phyloP scores from a whole-genome alignment of 768 basidiomycete species.

The Lactarius quietus region DNA sequence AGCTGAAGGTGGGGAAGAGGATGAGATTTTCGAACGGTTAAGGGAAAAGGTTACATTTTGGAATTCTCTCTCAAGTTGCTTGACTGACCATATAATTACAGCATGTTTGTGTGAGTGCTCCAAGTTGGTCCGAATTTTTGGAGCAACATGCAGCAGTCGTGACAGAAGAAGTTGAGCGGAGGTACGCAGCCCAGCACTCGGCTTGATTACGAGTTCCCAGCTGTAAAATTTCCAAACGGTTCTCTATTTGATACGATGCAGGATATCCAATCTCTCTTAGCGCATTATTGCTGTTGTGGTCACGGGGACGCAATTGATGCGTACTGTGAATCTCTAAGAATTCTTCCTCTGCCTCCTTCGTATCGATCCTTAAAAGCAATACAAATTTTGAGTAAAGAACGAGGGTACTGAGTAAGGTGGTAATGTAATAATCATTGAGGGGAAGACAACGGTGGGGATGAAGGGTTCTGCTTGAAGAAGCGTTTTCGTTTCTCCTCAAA shows the following conservation, averaged over 20 bases:
- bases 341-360: not conserved
- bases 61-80: not conserved
- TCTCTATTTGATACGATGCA: not conserved
- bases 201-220: not conserved
- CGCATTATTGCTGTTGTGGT: not conserved
- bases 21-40: constrained; percentile 51
- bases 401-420: not conserved
- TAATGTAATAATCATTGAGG: constrained; percentile 10
- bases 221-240: not conserved
- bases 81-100: constrained; percentile 5
- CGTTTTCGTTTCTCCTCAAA: constrained; percentile 68
- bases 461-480: constrained; percentile 76
- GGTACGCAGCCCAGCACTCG: constrained; percentile 3
- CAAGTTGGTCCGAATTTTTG: constrained; percentile 33
- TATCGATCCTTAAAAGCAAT: not conserved
- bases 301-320: not conserved
- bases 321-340: not conserved
- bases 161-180: constrained; percentile 19
- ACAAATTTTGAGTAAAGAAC: constrained; percentile 2
- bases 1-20: constrained; percentile 45
- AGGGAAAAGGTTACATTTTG: constrained; percentile 39
- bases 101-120: constrained; percentile 36
- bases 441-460: constrained; percentile 42
- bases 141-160: constrained; percentile 13
- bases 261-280: not conserved